Conservation (phyloP, 2,329 filamentous ascomycete genomes). For the Apiospora kogelbergensis region DNA sequence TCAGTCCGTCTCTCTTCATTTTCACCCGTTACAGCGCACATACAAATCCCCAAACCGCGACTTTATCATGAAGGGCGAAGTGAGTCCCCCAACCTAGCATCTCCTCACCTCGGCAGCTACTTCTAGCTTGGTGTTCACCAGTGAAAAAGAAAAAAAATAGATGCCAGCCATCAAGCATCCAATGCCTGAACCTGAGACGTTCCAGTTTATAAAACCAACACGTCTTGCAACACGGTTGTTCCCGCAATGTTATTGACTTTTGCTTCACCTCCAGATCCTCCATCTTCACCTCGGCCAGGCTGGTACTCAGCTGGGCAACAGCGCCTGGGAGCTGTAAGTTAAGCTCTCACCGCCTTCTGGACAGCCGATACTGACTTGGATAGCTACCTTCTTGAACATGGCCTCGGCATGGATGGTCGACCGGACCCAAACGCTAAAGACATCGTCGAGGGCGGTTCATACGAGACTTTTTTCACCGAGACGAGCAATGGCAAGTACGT, state of each 20-base stretch:
- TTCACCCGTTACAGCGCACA: background rate
- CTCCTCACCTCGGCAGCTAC: background rate
- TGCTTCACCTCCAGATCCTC: constrained; percentile 48
- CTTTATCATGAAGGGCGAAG: constrained; percentile 57
- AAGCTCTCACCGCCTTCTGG: constrained; percentile 23
- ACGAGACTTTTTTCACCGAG: constrained; percentile 74
- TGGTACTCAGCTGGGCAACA: constrained; percentile 73
- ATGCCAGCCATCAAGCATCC: background rate
- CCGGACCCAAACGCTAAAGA: constrained; percentile 62
- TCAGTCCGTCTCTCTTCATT: constrained; percentile 7
- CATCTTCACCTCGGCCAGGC: constrained; percentile 68
- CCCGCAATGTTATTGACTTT: constrained; percentile 9
- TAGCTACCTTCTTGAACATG: constrained; percentile 73
- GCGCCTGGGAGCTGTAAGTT: constrained; percentile 73
- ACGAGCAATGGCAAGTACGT: constrained; percentile 72
- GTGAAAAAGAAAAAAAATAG: background rate
- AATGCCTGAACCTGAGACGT: background rate
- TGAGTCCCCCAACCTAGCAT: constrained; percentile 33
- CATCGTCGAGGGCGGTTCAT: constrained; percentile 61
- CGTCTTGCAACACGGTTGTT: background rate
- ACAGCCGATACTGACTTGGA: constrained; percentile 6
- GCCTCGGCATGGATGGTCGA: constrained; percentile 64
- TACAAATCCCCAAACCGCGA: background rate
- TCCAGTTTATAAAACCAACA: background rate
- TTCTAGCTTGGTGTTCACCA: background rate